A percentile compares a stretch with the other conserved stretches of the same genome.
Evolutionary conservation across 2,329 filamentous ascomycete genomes (phyloP).

Genomic region (Tolypocladium endophyticum): DNA sequence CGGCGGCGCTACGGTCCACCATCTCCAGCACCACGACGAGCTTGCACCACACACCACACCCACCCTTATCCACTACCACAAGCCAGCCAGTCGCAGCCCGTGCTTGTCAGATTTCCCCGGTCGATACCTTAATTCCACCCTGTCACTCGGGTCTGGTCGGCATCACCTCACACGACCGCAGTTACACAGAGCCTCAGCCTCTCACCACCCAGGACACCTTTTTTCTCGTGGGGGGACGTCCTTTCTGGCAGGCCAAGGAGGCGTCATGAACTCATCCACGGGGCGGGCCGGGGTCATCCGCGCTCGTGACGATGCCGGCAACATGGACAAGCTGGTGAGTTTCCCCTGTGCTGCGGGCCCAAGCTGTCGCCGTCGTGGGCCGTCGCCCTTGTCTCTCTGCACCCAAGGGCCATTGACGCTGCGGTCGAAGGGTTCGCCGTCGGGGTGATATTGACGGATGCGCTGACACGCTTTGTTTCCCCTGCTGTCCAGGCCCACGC

Average conservation of each 20-base stretch:
- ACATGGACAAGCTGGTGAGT: constrained; percentile 51
- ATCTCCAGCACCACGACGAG: not conserved
- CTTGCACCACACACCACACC: not conserved
- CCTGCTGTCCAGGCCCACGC: constrained; percentile 41
- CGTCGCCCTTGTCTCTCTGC: not conserved
- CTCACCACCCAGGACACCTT: not conserved
- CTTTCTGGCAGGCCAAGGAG: constrained; percentile 6
- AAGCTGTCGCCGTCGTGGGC: not conserved
- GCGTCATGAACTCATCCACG: constrained; percentile 30
- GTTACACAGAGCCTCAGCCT: constrained; percentile 5
- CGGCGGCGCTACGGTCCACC: not conserved
- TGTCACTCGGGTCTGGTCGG: constrained; percentile 8
- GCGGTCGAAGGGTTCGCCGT: not conserved
- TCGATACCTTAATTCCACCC: constrained; percentile 7
- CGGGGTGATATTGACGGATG: not conserved
- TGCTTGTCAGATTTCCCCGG: constrained; percentile 5
- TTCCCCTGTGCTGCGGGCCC: constrained; percentile 5
- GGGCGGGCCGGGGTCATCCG: constrained; percentile 49
- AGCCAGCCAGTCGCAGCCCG: constrained; percentile 4
- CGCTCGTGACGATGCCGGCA: constrained; percentile 38
- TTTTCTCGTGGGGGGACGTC: constrained; percentile 5
- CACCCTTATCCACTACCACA: constrained; percentile 7
- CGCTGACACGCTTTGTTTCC: not conserved
- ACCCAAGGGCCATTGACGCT: not conserved
- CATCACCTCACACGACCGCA: constrained; percentile 9